Percentiles rank a stretch among this genome's conserved stretches.
Conservation (phyloP, 257 asterid species). For the Salvia splendens region DNA sequence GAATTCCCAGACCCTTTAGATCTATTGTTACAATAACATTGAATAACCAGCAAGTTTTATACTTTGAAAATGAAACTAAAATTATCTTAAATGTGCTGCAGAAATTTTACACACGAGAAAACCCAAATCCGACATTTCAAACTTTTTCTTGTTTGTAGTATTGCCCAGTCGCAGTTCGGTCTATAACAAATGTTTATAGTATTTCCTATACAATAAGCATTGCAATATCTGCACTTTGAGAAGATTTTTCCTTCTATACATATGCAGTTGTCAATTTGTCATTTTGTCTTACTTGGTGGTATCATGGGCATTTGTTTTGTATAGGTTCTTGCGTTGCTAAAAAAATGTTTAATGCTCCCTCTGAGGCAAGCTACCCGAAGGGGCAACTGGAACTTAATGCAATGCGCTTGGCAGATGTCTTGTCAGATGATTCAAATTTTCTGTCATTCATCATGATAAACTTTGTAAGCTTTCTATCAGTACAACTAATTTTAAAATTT, state of each 20-base stretch:
- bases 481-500: slow-evolving; percentile 13
- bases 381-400: slow-evolving; percentile 95
- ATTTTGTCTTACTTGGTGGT: no score
- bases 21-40: neutral
- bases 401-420: slow-evolving; percentile 88
- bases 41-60: slow-evolving; percentile 1
- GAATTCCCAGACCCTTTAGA: slow-evolving; percentile 18
- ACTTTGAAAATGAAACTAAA: neutral
- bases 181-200: no score
- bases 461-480: slow-evolving; percentile 63
- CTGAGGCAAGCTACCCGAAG: slow-evolving; percentile 60
- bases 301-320: no score
- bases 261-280: no score
- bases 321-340: slow-evolving; percentile 91
- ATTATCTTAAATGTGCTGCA: neutral
- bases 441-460: slow-evolving; percentile 68
- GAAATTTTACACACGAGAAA: no score
- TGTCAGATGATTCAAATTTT: slow-evolving; percentile 96
- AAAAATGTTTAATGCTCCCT: slow-evolving; percentile 61
- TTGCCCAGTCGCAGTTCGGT: no score
- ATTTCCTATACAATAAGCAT: no score
- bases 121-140: no score
- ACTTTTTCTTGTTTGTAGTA: no score
- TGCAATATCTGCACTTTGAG: no score
- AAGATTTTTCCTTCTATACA: no score